A percentile compares a stretch with the other conserved stretches of the same genome.
These are phyloP conservation scores for Coccomyxa subellipsoidea DNA, from an alignment of 163 green algal species.

Conservation along the genomic window DNA sequence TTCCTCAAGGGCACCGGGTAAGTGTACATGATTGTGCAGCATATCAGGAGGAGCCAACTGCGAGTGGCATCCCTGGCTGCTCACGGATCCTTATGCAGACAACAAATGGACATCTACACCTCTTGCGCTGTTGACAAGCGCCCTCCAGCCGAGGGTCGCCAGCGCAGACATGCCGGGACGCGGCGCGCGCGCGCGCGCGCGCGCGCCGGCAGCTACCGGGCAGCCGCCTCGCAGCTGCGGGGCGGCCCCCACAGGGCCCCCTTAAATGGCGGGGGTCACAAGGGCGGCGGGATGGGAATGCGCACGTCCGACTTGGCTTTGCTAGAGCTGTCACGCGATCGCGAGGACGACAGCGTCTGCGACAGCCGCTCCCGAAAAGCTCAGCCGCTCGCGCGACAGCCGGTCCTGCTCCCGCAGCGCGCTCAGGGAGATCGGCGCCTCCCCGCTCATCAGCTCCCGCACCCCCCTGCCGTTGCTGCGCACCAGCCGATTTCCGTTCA, in stretches of 20 bases:
- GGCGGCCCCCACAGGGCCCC: too few relatives aligned
- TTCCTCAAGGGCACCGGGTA: neutral
- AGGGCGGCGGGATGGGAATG: conserved; percentile 2
- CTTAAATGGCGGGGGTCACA: neutral
- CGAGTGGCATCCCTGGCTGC: neutral
- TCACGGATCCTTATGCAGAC: neutral
- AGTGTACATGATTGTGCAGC: neutral
- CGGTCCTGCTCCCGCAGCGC: conserved; percentile 5
- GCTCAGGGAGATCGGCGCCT: neutral
- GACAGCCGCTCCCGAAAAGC: neutral
- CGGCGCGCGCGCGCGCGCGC: too few relatives aligned
- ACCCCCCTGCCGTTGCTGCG: neutral
- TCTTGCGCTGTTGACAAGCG: too few relatives aligned
- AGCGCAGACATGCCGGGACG: too few relatives aligned
- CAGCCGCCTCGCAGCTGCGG: neutral
- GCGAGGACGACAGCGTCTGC: neutral
- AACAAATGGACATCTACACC: neutral
- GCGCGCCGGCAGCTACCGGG: neutral
- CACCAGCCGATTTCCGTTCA: neutral
- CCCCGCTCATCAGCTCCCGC: neutral
- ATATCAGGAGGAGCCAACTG: neutral
- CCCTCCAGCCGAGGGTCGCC: too few relatives aligned
- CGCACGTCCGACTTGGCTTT: conserved; percentile 3
- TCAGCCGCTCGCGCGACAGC: neutral
- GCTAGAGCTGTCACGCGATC: neutral